phyloP scores from a whole-genome alignment of 2,329 filamentous ascomycete species.

The Nothophoma quercina region DNA sequence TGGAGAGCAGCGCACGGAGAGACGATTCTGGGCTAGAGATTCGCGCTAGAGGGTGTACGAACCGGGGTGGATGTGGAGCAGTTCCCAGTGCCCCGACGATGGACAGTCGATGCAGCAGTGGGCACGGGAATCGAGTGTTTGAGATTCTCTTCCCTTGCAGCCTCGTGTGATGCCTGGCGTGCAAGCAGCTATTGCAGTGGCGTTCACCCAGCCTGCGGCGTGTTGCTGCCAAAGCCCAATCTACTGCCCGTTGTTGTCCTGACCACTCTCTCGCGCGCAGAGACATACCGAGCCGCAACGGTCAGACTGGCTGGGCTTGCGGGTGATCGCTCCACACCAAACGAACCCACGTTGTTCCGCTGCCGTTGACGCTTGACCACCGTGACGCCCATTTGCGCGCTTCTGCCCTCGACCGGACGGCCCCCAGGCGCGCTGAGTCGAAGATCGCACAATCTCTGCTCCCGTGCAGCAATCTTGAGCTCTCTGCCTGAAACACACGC shows the following conservation, averaged over 20 bases:
- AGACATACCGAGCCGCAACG: slow-evolving; percentile 4
- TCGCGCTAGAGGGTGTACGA: neutral
- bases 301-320: slow-evolving; percentile 9
- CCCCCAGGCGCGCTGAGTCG: slow-evolving; percentile 10
- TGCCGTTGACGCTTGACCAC: slow-evolving; percentile 10
- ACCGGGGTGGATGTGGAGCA: slow-evolving; percentile 7
- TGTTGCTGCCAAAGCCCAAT: neutral
- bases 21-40: slow-evolving; percentile 5
- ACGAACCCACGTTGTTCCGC: slow-evolving; percentile 23
- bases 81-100: neutral
- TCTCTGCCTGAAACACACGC: slow-evolving; percentile 16
- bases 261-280: neutral
- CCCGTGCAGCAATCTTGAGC: neutral
- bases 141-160: slow-evolving; percentile 15
- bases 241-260: neutral
- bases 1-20: slow-evolving; percentile 6
- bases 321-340: slow-evolving; percentile 14
- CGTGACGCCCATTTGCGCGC: slow-evolving; percentile 12
- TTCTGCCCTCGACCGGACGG: slow-evolving; percentile 10
- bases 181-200: slow-evolving; percentile 1
- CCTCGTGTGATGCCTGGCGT: neutral
- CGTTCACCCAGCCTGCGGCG: neutral
- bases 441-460: neutral
- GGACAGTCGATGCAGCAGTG: neutral
- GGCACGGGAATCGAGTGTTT: slow-evolving; percentile 2